Evolutionary conservation across 495 filamentous ascomycete species (phyloP), one percentile per base, ranked within the genome.

Genomic region (Penicillium antarcticum): DNA sequence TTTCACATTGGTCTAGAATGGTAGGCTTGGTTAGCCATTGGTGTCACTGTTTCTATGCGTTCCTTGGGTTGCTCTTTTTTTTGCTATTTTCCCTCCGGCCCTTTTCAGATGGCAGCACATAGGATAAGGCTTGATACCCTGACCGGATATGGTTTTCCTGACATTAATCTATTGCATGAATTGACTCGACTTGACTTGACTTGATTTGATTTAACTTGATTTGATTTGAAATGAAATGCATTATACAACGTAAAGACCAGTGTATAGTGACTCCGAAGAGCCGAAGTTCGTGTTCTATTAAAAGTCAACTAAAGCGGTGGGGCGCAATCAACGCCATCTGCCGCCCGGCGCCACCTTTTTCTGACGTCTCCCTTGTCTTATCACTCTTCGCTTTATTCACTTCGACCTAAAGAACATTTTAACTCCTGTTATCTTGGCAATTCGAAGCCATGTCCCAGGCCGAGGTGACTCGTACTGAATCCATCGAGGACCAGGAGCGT

Each of bases 401-500:
- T 34, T 33, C 31, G 35, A 38, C 21, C 24, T 18, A 41, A 34
- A 13, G 23, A 42, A 32, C 36, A 16, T 33, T 31, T 47, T 32
- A 36, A 41, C 65, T 45, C 52, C 35, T 24, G 34, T 37, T 21
- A 44, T 40, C 7, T 21, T 42, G 38, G 37, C 12, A 37, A 38
- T 19, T 21, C 39, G 51, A 37, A 56, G 49, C 37, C 35, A 82
- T 82, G 79, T 78, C 79, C 40, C 68, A 73, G 58, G 68, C 66
- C 26, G 70, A 78, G 53, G 66, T 55, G 32, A 66, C 62, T 42
- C 72, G 69, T 50, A 58, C 66, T 18, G 77, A 73, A 58, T 79
- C 80, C 17, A 66, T 78, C 48, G 73, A 76, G 45, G 75, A 77
- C 43, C 74, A 75, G 54, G 77, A 80, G 33, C 68, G 58, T 50